Evolutionary conservation across 2,329 filamentous ascomycete species (phyloP).

Genomic region (Beauveria australis): DNA sequence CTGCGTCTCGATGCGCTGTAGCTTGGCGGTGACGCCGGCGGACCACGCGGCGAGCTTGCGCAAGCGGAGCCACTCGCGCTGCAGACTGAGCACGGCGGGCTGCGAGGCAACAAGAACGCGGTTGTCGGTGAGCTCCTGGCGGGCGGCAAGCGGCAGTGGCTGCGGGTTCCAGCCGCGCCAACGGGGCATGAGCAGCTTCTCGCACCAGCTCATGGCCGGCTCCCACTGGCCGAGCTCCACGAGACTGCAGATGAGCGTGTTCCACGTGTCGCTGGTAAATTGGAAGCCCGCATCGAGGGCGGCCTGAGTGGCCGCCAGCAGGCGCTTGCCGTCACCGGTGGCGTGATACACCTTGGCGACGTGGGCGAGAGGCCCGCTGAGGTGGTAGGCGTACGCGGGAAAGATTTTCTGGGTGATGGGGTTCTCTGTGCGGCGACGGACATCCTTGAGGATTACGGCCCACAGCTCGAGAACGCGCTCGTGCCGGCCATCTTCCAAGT

Average conservation of each 20-base stretch:
- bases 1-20: constrained; percentile 28
- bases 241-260: constrained; percentile 63
- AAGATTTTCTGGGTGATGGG: constrained; percentile 25
- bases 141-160: background rate
- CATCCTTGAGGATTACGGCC: constrained; percentile 62
- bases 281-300: constrained; percentile 60
- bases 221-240: constrained; percentile 49
- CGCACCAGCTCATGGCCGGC: constrained; percentile 66
- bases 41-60: constrained; percentile 43
- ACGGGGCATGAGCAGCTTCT: constrained; percentile 66
- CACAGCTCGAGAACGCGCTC: constrained; percentile 58
- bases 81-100: constrained; percentile 39
- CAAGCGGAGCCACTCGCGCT: constrained; percentile 41
- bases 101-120: constrained; percentile 24
- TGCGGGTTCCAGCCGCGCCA: constrained; percentile 65
- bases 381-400: constrained; percentile 42
- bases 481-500: constrained; percentile 49
- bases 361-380: constrained; percentile 39
- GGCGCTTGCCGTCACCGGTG: constrained; percentile 33
- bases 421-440: constrained; percentile 23
- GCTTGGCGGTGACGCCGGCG: constrained; percentile 30
- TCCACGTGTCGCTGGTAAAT: constrained; percentile 73
- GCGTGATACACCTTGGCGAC: constrained; percentile 39
- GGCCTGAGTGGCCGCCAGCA: constrained; percentile 44
- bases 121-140: constrained; percentile 23